These are phyloP conservation scores for fission yeast (Schizosaccharomyces pombe) DNA, from an alignment of 805 yeast species.

Conservation along the genomic window DNA sequence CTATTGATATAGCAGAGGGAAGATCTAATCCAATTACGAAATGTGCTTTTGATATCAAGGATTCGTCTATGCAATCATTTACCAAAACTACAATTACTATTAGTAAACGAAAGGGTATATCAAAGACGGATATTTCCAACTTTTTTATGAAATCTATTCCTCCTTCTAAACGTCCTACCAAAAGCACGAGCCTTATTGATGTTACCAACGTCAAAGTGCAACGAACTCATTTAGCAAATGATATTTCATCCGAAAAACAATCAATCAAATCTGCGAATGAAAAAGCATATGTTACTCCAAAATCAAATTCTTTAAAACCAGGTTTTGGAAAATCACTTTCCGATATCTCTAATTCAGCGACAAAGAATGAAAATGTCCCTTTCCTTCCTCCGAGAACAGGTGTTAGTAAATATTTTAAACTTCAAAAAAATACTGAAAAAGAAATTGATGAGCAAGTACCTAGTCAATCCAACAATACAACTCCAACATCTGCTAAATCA, in stretches of 20 bases:
- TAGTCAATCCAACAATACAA: not conserved
- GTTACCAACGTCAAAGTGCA: not conserved
- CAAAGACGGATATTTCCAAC: constrained; percentile 1
- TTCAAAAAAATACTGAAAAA: not conserved
- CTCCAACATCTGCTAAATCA: not conserved
- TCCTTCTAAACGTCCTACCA: not conserved
- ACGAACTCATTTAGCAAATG: not conserved
- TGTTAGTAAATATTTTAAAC: not conserved
- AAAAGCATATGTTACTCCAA: no score
- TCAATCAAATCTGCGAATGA: no score
- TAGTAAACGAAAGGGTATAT: not conserved
- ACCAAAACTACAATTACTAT: no score
- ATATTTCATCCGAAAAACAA: no score
- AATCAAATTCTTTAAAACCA: not conserved
- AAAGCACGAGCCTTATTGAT: not conserved
- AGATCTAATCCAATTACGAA: constrained; percentile 41
- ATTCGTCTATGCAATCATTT: not conserved
- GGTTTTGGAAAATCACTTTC: not conserved
- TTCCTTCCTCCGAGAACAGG: not conserved
- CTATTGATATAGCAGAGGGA: constrained; percentile 37
- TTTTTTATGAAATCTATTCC: constrained; percentile 2
- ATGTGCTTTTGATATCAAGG: constrained; percentile 15
- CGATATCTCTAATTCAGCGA: not conserved
- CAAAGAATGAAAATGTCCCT: not conserved
- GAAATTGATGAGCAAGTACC: not conserved